Conservation (phyloP, 164 flowering plant species). For the Nelumbo lutea region DNA sequence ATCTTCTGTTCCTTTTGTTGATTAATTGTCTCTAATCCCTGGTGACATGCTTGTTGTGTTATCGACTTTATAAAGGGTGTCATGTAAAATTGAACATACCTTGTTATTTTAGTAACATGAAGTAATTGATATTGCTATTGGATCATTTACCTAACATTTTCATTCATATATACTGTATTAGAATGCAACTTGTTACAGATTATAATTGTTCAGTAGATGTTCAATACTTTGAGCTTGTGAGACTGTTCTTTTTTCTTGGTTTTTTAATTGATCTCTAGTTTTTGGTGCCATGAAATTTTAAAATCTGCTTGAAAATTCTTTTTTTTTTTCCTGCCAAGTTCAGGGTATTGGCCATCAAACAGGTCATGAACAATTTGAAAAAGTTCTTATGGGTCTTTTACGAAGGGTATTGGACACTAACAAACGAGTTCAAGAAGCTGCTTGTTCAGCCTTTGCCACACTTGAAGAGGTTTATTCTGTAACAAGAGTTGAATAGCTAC, state of each 20-base stretch:
- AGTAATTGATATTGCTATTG: too few relatives aligned
- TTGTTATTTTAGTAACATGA: background rate
- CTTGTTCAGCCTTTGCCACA: slow-evolving; percentile 98
- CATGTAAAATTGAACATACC: background rate
- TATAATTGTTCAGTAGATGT: too few relatives aligned
- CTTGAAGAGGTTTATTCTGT: slow-evolving; percentile 79
- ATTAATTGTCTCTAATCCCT: background rate
- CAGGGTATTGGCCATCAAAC: slow-evolving; percentile 70
- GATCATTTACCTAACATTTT: background rate
- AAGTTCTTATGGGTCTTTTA: slow-evolving; percentile 79
- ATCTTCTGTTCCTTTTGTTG: background rate
- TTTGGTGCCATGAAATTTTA: background rate
- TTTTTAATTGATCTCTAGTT: background rate
- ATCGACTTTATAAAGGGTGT: background rate
- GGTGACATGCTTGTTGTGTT: background rate
- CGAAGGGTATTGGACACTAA: slow-evolving; percentile 77
- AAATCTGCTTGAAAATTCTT: background rate
- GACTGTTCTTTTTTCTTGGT: background rate
- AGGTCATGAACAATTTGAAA: slow-evolving; percentile 86
- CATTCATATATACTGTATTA: background rate
- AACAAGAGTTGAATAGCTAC: background rate
- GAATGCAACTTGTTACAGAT: background rate
- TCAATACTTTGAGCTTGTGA: too few relatives aligned
- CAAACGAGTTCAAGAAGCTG: slow-evolving; percentile 98
- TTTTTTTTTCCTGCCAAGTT: background rate